Evolutionary conservation across 192 early-diverging fungal genomes (phyloP).

Genomic region (Rhizophagus sp.): DNA sequence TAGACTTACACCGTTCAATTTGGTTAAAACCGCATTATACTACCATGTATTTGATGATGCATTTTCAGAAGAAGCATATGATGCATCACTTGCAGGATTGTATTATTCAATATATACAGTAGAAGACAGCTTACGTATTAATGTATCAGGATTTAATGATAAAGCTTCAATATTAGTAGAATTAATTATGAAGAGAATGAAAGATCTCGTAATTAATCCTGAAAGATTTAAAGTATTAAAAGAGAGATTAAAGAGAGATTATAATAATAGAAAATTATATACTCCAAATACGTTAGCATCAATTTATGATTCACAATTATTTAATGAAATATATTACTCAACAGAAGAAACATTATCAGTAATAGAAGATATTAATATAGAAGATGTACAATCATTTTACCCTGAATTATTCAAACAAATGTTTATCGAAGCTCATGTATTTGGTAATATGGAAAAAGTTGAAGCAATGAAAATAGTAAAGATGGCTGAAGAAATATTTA

Average conservation of each 20-base stretch:
- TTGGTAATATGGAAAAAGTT: slow-evolving; percentile 79
- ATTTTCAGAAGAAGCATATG: slow-evolving; percentile 86
- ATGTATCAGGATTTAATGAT: slow-evolving; percentile 85
- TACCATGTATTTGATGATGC: slow-evolving; percentile 79
- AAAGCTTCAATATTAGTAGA: slow-evolving; percentile 75
- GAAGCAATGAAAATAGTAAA: slow-evolving; percentile 66
- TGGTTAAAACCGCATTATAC: slow-evolving; percentile 70
- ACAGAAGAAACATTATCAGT: slow-evolving; percentile 70
- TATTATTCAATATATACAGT: slow-evolving; percentile 72
- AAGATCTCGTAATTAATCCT: slow-evolving; percentile 58
- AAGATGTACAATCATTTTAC: slow-evolving; percentile 77
- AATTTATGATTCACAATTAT: slow-evolving; percentile 76
- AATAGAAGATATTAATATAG: slow-evolving; percentile 66
- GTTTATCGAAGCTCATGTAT: slow-evolving; percentile 78
- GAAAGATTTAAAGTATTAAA: slow-evolving; percentile 81
- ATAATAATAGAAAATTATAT: slow-evolving; percentile 77
- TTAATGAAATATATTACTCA: slow-evolving; percentile 74
- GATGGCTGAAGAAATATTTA: slow-evolving; percentile 61
- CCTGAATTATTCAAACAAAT: slow-evolving; percentile 70
- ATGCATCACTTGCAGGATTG: slow-evolving; percentile 87
- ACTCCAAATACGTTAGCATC: slow-evolving; percentile 82
- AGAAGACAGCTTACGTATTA: slow-evolving; percentile 71
- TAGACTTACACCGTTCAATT: slow-evolving; percentile 73
- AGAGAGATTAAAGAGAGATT: slow-evolving; percentile 71
- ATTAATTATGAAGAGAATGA: slow-evolving; percentile 71